Evolutionary conservation across 495 filamentous ascomycete species (phyloP), one percentile per base, ranked within the genome.

Genomic region (Thermothielavioides terrestris): DNA sequence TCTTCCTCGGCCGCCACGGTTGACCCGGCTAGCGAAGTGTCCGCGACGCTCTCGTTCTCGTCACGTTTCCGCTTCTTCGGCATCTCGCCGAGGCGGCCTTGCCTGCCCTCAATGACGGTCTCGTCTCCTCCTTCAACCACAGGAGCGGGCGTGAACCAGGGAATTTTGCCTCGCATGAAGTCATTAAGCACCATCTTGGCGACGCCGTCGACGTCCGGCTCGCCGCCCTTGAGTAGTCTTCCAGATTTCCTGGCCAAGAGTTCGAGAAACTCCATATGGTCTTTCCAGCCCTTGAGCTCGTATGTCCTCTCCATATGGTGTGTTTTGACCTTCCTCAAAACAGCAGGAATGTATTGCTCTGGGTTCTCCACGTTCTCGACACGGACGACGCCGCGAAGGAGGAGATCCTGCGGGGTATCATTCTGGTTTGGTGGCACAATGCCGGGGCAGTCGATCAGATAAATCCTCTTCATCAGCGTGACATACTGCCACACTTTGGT

Each of bases 321-420:
- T 9, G 77, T 76, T 67, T 94, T 88, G 26, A 90, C 88, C 49
- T 79, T 85, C 22, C 71, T 73, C 44, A 98, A 70, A 7, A 95
- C 79, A 22, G 86, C 88, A 1, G 84, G 81, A 44, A 97, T 88
- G 63, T 98, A 98, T 54, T 97, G 94, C 57, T 91, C 88, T 0
- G 92, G 92, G 56, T 96, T 85, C 42, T 95, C 82, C 2, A 98
- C 89, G 52, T 94, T 95, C 66, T 97, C 94, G 3, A 96, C 87
- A 49, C 94, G 76, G 38, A 95, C 88, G 6, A 94, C 89, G 52
- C 94, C 92, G 49, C 88, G 78, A 31, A 98, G 79, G n/a, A 98
- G 73, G 46, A 97, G 88, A 53, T 95, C 91, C 62, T 87, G 77
- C 36, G 86, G 82, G 0, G 82, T 86, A 57, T 96, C 91, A 36